Evolutionary conservation across 495 filamentous ascomycete species (phyloP).

Genomic region (Penicillium salamii): DNA sequence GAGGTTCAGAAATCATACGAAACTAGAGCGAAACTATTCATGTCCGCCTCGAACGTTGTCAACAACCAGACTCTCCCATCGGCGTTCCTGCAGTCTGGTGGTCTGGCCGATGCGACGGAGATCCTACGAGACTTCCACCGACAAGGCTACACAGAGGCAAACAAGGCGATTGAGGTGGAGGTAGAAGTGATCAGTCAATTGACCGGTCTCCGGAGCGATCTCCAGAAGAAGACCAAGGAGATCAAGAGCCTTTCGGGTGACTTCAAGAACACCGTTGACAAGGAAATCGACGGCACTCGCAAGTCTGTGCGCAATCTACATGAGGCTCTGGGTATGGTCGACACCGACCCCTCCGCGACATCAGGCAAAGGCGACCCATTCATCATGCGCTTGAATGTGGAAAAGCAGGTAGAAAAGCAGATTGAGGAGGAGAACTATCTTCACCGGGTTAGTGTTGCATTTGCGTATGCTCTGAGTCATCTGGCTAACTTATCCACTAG

Average conservation of each 20-base stretch:
- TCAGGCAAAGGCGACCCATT: slow-evolving; percentile 90
- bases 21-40: slow-evolving; percentile 72
- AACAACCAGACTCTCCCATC: slow-evolving; percentile 74
- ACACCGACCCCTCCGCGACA: slow-evolving; percentile 69
- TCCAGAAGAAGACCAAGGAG: slow-evolving; percentile 95
- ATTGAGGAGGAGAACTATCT: slow-evolving; percentile 97
- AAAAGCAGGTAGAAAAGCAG: slow-evolving; percentile 85
- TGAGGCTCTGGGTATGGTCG: slow-evolving; percentile 72
- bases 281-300: slow-evolving; percentile 52
- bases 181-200: slow-evolving; percentile 85
- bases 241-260: slow-evolving; percentile 89
- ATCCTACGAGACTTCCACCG: slow-evolving; percentile 82
- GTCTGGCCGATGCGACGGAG: slow-evolving; percentile 80
- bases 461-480: not conserved
- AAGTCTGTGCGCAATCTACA: slow-evolving; percentile 74
- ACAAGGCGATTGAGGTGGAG: slow-evolving; percentile 86
- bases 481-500: slow-evolving; percentile 45
- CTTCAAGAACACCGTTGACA: slow-evolving; percentile 78
- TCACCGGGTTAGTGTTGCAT: slow-evolving; percentile 65
- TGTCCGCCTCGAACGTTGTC: slow-evolving; percentile 79
- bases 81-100: slow-evolving; percentile 71
- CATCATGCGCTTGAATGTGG: slow-evolving; percentile 76
- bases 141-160: slow-evolving; percentile 74
- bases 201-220: slow-evolving; percentile 78
- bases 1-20: slow-evolving; percentile 93